Base-by-base conservation (phyloP, 768 basidiomycete species). In the Epithele typhae region DNA sequence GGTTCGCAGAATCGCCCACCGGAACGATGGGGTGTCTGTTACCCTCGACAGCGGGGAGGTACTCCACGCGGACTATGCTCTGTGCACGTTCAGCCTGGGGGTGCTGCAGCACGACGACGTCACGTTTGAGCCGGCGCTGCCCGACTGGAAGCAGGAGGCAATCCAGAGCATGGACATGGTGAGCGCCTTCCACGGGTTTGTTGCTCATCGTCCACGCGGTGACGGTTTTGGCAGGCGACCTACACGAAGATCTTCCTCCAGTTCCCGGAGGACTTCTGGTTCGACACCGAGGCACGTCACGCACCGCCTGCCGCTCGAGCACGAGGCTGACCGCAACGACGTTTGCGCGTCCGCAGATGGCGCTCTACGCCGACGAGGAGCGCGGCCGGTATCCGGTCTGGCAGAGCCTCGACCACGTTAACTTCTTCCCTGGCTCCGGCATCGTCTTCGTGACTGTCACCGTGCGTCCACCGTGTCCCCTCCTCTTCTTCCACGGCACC, bases 211-310 rank as follows among this genome's bases (percentile, higher is more conserved):
- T 24, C 9, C 3, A n/a, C 34, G 27, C 6, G n/a, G 2, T 43
- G 15, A n/a, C 3, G 9, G 15, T 12, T 23, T 1, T 49, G 51
- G 23, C 39, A 74, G 73, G 71, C 68, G 5, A 81, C 74, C 1
- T 85, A 81, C 51, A 81, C 83, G 3, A 84, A 84, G 60, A 82
- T 85, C 21, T 84, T 83, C 62, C 56, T 84, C 39, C 73, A 80
- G 51, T 85, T 84, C 55, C 68, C 75, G 0, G 57, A 73, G 45
- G 79, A 77, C 21, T 85, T 85, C 60, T 84, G 77, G 77, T 76
- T 74, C 45, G 62, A 68, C 22, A 76, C 74, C 0, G 59, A 77
- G 68, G 71, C 66, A 32, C 32, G 53, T 48, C 9, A 10, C 8
- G 27, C 27, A n/a, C 27, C 14, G 7, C 19, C 10, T 12, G 4